Percentiles rank a stretch among this genome's conserved stretches.
These are phyloP conservation scores for Fusarium mexicanum DNA, from an alignment of 2,329 filamentous ascomycete genomes.

Conservation along the genomic window DNA sequence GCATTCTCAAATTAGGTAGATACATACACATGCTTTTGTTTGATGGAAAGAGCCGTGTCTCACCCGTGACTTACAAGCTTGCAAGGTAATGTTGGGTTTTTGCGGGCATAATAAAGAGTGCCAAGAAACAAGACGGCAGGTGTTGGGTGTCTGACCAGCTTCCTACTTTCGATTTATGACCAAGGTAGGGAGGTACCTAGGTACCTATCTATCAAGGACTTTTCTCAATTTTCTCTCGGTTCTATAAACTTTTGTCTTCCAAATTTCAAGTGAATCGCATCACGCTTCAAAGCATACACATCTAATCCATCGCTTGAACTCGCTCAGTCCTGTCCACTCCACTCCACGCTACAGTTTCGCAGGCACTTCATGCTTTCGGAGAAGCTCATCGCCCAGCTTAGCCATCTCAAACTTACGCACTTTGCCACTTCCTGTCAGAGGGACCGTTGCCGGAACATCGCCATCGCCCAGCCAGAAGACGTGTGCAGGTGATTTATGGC, in stretches of 20 bases:
- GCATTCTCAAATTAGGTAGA: background rate
- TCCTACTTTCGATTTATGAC: background rate
- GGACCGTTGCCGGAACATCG: slow-evolving; percentile 64
- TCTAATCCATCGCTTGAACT: background rate
- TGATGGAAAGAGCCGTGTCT: background rate
- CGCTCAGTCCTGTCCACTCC: background rate
- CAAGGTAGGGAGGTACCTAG: too few relatives aligned
- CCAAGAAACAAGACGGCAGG: background rate
- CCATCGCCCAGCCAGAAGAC: slow-evolving; percentile 79
- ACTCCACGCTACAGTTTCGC: slow-evolving; percentile 54
- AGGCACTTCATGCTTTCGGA: slow-evolving; percentile 58
- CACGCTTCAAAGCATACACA: slow-evolving; percentile 1
- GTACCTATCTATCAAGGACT: background rate
- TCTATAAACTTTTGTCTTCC: background rate
- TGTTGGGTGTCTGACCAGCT: background rate
- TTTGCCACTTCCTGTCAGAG: slow-evolving; percentile 77
- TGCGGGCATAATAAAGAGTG: background rate
- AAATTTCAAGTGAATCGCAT: background rate
- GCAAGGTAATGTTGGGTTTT: background rate
- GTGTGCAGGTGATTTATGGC: slow-evolving; percentile 75
- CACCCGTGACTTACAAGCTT: background rate
- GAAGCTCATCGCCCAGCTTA: slow-evolving; percentile 62
- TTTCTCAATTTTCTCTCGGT: background rate
- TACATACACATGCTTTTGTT: background rate
- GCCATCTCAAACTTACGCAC: slow-evolving; percentile 74